These are phyloP conservation scores for Chytriomyces confervae DNA, from an alignment of 192 early-diverging fungal species.

Conservation along the genomic window DNA sequence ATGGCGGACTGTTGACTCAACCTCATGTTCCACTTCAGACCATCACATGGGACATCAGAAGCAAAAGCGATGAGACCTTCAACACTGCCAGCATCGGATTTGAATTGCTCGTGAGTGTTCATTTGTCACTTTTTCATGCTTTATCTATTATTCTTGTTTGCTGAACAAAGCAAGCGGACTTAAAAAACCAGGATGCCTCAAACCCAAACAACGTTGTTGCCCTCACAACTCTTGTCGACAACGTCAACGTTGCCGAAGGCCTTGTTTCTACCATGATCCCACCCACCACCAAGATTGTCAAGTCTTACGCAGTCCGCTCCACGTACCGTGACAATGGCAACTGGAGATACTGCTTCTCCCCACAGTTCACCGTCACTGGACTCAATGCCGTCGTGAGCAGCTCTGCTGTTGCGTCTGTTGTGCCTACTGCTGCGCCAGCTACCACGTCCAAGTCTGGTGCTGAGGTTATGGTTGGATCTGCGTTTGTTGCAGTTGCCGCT, in stretches of 20 bases:
- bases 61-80: slow-evolving; percentile 1
- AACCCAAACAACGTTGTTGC: slow-evolving; percentile 18
- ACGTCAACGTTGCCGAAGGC: not conserved
- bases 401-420: not conserved
- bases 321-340: not conserved
- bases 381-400: not conserved
- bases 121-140: no score
- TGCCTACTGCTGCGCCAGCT: not conserved
- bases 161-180: no score
- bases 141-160: no score
- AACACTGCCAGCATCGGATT: not conserved
- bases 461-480: not conserved
- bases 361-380: not conserved
- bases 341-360: slow-evolving; percentile 1
- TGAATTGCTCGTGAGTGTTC: not conserved
- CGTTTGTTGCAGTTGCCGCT: not conserved
- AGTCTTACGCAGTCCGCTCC: not conserved
- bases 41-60: slow-evolving; percentile 8
- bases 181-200: slow-evolving; percentile 2
- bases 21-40: not conserved
- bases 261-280: not conserved
- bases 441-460: not conserved
- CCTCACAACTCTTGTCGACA: not conserved
- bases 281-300: not conserved
- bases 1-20: not conserved